A percentile compares a stretch with the other conserved stretches of the same genome.
Conservation (phyloP, 108 stramenopile genomes). For the Cyclostephanos invisitatus region DNA sequence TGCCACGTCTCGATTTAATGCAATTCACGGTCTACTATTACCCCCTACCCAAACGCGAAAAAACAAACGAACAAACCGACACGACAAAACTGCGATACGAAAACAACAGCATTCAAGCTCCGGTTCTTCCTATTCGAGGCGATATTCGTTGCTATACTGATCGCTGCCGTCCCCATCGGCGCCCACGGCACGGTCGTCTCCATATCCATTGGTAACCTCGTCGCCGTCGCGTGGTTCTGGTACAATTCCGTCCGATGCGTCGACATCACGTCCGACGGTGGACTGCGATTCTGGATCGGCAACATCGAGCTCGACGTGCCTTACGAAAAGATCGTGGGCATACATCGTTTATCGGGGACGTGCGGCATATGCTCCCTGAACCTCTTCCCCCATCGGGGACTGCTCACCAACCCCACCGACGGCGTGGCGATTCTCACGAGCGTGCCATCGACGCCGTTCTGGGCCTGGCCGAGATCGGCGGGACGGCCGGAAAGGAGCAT, state of each 20-base stretch:
- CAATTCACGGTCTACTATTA: not conserved
- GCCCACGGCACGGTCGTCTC: constrained; percentile 84
- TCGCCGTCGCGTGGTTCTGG: constrained; percentile 87
- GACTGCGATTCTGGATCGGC: constrained; percentile 88
- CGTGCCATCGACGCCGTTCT: constrained; percentile 83
- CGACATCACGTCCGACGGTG: constrained; percentile 80
- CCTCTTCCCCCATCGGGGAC: constrained; percentile 73
- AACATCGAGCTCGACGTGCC: constrained; percentile 88
- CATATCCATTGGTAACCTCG: constrained; percentile 76
- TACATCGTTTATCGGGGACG: constrained; percentile 54
- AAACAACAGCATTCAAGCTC: constrained; percentile 71
- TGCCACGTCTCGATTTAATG: too few species aligned
- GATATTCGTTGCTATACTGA: constrained; percentile 63
- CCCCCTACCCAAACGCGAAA: not conserved
- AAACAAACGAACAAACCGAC: not conserved
- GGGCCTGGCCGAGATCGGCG: constrained; percentile 84
- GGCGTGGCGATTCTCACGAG: constrained; percentile 83
- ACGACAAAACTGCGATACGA: not conserved
- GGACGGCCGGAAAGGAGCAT: constrained; percentile 81
- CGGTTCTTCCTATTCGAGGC: constrained; percentile 74
- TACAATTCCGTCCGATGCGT: constrained; percentile 88
- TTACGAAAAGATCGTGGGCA: constrained; percentile 77
- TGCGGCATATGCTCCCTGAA: constrained; percentile 41
- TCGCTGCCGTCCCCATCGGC: constrained; percentile 78
- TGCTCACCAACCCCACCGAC: constrained; percentile 68